Evolutionary conservation across 2,329 filamentous ascomycete species (phyloP), one percentile per base, ranked within the genome.

Genomic region (Aureobasidium sp.): DNA sequence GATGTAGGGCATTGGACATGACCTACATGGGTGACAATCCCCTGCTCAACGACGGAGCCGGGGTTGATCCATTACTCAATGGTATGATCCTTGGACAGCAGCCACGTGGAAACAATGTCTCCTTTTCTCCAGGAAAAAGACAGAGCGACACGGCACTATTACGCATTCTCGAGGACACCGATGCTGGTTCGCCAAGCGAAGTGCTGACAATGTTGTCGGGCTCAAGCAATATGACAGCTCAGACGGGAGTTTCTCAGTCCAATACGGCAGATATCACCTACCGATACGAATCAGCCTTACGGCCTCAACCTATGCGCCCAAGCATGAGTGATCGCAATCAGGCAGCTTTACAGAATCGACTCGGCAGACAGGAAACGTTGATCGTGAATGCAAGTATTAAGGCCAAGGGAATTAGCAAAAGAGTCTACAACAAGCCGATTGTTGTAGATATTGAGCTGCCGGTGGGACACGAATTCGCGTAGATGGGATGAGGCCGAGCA

Each of bases 371-470:
- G 14, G 88, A 93, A 76, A 94, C 89, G 1, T 92, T 86, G 70
- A 77, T 95, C 59, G 82, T 94, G 67, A 95, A 96, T 75, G 89
- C 89, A 31, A 86, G 90, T 22, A 86, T 92, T 65, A 82, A 88
- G 79, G 85, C 74, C 68, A 63, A 37, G 78, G 75, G 1, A 9
- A 34, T 34, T 11, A 34, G 1, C 31, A 34, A 34, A 34, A 34
- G 31, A 34, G 31, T 34, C 31, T 34, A 34, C 31, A 34, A 34
- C 31, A 27, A 7, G 71, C 87, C 90, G 17, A 87, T 95, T 67
- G 87, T 95, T n/a, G 85, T 96, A 14, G 90, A 96, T 71, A 70
- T 95, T 34, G 85, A 91, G 66, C 76, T 94, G 64, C 57, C 45
- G 6, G 27, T 51, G 12, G 17, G 34, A 31, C 2, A 34, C 17